phyloP scores from a whole-genome alignment of 164 flowering plant species.

The Protea cynaroides region DNA sequence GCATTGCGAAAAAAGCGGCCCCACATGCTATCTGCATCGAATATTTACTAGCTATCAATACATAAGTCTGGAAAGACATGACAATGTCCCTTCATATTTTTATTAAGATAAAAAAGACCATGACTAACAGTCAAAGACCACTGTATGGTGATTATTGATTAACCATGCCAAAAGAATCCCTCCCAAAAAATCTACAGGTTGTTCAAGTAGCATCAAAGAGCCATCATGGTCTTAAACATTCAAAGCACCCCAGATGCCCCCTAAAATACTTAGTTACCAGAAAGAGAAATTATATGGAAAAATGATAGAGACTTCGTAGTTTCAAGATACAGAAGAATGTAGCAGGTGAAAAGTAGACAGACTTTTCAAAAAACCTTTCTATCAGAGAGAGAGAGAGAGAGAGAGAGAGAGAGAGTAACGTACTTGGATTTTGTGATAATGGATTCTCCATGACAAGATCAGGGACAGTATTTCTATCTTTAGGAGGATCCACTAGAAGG shows the following conservation, averaged over 20 bases:
- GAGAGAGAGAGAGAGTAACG: background rate
- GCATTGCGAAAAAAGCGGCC: slow-evolving; percentile 88
- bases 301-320: background rate
- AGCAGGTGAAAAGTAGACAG: background rate
- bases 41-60: background rate
- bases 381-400: background rate
- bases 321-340: background rate
- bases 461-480: slow-evolving; percentile 57
- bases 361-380: background rate
- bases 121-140: background rate
- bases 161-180: background rate
- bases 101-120: background rate
- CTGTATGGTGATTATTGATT: background rate
- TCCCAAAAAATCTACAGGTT: background rate
- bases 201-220: background rate
- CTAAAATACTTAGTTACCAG: background rate
- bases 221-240: background rate
- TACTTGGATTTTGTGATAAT: slow-evolving; percentile 93
- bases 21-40: slow-evolving; percentile 90
- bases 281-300: background rate
- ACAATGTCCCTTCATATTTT: background rate
- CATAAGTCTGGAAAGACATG: background rate
- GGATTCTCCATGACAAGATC: slow-evolving; percentile 79
- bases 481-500: slow-evolving; percentile 68
- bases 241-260: background rate